Evolutionary conservation across 192 early-diverging fungal genomes (phyloP).

Genomic region (Podila horticola): DNA sequence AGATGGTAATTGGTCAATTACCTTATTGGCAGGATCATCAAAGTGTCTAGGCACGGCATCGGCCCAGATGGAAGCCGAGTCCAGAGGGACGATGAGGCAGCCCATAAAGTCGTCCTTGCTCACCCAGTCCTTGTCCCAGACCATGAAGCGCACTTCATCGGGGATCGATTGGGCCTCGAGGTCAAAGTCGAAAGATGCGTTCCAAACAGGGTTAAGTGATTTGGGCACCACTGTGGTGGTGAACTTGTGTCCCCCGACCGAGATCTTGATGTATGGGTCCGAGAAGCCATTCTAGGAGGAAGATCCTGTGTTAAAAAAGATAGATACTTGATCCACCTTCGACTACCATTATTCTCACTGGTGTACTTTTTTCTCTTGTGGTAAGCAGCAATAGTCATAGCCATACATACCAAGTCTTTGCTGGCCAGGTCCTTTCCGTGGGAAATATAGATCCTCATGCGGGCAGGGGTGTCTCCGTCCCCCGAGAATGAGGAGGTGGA

Average conservation of each 20-base stretch:
- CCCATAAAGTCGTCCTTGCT: conserved; percentile 75
- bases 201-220: conserved; percentile 76
- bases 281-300: conserved; percentile 52
- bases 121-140: conserved; percentile 79
- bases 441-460: conserved; percentile 37
- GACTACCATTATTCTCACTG: too few species aligned
- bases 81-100: conserved; percentile 63
- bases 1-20: conserved; percentile 7
- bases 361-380: not conserved
- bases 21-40: conserved; percentile 64
- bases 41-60: conserved; percentile 53
- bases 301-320: not conserved
- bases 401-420: conserved; percentile 26
- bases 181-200: conserved; percentile 64
- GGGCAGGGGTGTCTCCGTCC: not conserved
- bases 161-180: conserved; percentile 51
- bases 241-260: conserved; percentile 64
- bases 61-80: conserved; percentile 57
- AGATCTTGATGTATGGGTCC: conserved; percentile 57
- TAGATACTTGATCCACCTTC: too few species aligned
- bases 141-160: conserved; percentile 55
- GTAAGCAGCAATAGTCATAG: not conserved
- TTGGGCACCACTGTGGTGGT: conserved; percentile 69
- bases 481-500: not conserved
- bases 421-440: conserved; percentile 18